Evolutionary conservation across 495 filamentous ascomycete genomes (phyloP).

Genomic region (Aspergillus hancockii): DNA sequence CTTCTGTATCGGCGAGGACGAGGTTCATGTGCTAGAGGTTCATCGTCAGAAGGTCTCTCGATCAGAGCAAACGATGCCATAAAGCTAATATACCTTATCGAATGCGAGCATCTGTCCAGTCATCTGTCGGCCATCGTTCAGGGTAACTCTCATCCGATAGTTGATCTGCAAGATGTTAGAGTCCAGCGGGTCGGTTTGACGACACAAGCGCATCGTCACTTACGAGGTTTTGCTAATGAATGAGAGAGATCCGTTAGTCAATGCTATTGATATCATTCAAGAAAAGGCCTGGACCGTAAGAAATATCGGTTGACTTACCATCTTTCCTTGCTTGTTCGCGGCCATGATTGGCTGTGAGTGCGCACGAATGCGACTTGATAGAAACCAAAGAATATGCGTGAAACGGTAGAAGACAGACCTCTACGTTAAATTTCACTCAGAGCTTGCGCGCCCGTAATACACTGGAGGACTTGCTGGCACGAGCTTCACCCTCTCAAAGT

Average conservation of each 20-base stretch:
- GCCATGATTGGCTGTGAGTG: conserved; percentile 65
- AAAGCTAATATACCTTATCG: conserved; percentile 69
- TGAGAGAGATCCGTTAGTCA: conserved; percentile 56
- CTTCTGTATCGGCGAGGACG: conserved; percentile 97
- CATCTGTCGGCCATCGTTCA: conserved; percentile 96
- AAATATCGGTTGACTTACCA: conserved; percentile 68
- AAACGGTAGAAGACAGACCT: conserved; percentile 28
- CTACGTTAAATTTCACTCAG: conserved; percentile 18
- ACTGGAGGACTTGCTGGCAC: conserved; percentile 5
- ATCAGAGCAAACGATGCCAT: neutral
- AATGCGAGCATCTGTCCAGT: conserved; percentile 96
- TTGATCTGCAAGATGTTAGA: conserved; percentile 74
- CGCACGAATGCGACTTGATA: conserved; percentile 69
- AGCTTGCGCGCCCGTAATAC: conserved; percentile 16
- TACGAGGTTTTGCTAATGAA: conserved; percentile 89
- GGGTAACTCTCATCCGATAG: conserved; percentile 95
- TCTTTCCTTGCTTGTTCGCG: conserved; percentile 94
- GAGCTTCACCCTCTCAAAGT: conserved; percentile 4
- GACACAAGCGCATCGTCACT: conserved; percentile 38
- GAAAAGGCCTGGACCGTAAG: conserved; percentile 27
- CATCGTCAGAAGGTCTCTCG: neutral
- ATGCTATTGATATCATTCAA: conserved; percentile 32
- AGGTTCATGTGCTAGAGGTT: conserved; percentile 90
- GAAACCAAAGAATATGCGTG: conserved; percentile 55
- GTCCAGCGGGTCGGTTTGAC: neutral